Evolutionary conservation across 257 asterid species (phyloP).

Genomic region (Solanum virginianum): DNA sequence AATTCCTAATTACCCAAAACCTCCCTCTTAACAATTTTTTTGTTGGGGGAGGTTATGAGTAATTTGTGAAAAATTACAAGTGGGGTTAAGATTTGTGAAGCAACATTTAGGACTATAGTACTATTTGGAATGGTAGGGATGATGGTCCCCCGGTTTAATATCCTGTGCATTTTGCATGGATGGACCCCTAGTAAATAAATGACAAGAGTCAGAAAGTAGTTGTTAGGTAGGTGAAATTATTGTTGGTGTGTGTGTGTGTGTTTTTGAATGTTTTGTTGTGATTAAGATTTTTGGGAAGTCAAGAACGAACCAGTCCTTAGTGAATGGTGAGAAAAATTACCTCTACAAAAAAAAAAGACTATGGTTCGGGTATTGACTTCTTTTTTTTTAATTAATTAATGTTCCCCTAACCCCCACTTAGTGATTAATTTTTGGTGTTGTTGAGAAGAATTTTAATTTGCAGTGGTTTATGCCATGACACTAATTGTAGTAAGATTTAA

Average conservation of each 20-base stretch:
- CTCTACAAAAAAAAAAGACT: constrained; percentile 28
- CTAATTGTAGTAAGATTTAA: not conserved
- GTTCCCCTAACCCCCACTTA: not conserved
- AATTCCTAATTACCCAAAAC: constrained; percentile 26
- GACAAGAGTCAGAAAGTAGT: constrained; percentile 6
- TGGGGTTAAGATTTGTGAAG: not conserved
- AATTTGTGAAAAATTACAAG: constrained; percentile 4
- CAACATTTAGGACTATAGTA: not conserved
- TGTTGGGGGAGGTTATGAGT: constrained; percentile 23
- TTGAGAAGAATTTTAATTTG: not conserved
- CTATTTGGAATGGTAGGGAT: not conserved
- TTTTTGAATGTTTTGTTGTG: not conserved
- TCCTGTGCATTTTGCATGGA: not conserved
- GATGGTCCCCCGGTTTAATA: not conserved
- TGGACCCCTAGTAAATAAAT: constrained; percentile 1
- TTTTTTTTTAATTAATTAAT: not conserved
- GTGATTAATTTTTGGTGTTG: not conserved
- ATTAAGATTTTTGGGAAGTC: constrained; percentile 35
- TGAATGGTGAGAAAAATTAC: constrained; percentile 16
- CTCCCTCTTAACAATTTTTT: not conserved
- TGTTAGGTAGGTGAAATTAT: constrained; percentile 10
- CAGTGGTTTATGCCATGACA: not conserved
- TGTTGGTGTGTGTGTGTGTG: not conserved
- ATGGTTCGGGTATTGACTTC: constrained; percentile 99
- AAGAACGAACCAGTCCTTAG: constrained; percentile 97